Conservation (phyloP, 1,139 yeast species). For the Candida tetrigidarum region DNA sequence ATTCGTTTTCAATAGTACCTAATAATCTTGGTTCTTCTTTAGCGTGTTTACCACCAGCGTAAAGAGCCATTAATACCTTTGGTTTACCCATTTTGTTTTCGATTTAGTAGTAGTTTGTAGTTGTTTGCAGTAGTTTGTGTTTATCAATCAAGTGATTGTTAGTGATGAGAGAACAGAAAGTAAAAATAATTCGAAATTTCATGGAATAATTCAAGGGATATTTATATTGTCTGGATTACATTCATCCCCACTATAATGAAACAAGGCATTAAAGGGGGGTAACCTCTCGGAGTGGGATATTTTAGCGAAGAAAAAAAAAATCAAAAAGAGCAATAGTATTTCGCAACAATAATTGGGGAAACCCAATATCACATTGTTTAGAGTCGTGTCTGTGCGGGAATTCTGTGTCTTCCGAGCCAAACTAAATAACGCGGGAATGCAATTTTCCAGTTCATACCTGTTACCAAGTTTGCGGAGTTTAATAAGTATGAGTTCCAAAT, state of each 20-base stretch:
- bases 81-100: conserved; percentile 20
- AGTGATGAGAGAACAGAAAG: background rate
- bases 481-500: too few relatives aligned
- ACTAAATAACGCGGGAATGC: too few relatives aligned
- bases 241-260: too few relatives aligned
- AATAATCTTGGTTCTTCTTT: conserved; percentile 60
- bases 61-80: conserved; percentile 59
- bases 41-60: conserved; percentile 62
- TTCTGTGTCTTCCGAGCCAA: too few relatives aligned
- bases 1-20: conserved; percentile 77
- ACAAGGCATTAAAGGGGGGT: background rate
- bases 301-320: background rate
- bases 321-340: background rate
- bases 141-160: conserved; percentile 4
- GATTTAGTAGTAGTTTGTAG: background rate
- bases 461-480: too few relatives aligned
- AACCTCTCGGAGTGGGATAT: background rate
- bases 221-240: conserved; percentile 5
- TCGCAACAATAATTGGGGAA: too few relatives aligned
- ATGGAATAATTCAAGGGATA: conserved; percentile 2
- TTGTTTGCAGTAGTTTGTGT: too few relatives aligned
- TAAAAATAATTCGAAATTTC: background rate
- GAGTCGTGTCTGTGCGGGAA: too few relatives aligned
- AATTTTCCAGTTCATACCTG: too few relatives aligned
- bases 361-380: background rate